Evolutionary conservation across 805 yeast species (phyloP).

Genomic region (Ogataea nitratoaversa): DNA sequence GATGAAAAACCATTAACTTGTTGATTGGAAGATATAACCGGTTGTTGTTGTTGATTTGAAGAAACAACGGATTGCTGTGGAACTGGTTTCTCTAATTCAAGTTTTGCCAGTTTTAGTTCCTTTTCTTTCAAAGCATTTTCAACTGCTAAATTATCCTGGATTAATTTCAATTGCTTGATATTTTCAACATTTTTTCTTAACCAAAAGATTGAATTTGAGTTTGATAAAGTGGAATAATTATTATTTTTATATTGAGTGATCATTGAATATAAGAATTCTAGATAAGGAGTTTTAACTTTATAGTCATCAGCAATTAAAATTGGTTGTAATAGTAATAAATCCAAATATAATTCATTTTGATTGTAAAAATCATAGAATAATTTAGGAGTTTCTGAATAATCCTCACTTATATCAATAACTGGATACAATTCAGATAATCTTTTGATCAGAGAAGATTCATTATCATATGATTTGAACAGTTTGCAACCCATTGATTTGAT

Average conservation of each 20-base stretch:
- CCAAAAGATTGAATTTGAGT: conserved; percentile 30
- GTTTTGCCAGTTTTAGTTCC: conserved; percentile 16
- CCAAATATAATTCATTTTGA: conserved; percentile 59
- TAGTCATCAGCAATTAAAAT: conserved; percentile 87
- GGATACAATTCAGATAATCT: conserved; percentile 50
- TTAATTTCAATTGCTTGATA: conserved; percentile 23
- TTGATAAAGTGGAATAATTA: conserved; percentile 36
- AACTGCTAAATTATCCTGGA: conserved; percentile 22
- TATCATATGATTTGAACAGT: conserved; percentile 64
- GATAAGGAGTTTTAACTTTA: conserved; percentile 81
- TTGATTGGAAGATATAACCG: conserved; percentile 25
- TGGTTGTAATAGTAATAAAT: conserved; percentile 77
- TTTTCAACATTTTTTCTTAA: conserved; percentile 30
- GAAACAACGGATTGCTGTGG: conserved; percentile 6
- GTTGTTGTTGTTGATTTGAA: conserved; percentile 5
- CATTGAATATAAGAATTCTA: conserved; percentile 80
- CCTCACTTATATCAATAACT: conserved; percentile 18
- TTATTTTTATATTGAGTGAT: conserved; percentile 58
- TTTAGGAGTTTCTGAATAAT: conserved; percentile 47
- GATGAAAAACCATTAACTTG: conserved; percentile 27
- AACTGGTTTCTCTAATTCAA: conserved; percentile 22
- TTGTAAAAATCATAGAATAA: conserved; percentile 64
- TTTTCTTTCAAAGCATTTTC: conserved; percentile 29
- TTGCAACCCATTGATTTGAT: conserved; percentile 75
- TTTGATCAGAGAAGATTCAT: conserved; percentile 53